A percentile compares a stretch with the other conserved stretches of the same genome.
Evolutionary conservation across 306 rosid species (phyloP).

Genomic region (Trichosanthes truncata): DNA sequence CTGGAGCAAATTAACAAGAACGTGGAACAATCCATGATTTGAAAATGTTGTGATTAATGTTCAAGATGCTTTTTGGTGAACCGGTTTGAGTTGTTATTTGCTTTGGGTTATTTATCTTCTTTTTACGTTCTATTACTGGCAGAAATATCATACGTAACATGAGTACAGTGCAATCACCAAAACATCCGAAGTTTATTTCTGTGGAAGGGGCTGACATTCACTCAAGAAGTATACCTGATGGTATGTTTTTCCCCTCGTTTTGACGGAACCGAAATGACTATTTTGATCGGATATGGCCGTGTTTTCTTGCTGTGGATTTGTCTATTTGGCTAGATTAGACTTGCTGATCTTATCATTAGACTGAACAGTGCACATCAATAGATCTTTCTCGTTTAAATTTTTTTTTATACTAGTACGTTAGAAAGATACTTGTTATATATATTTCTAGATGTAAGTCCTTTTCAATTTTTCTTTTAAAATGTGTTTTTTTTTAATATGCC

Average conservation of each 20-base stretch:
- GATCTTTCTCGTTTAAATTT: not conserved
- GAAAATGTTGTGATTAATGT: not conserved
- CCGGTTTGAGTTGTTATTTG: not conserved
- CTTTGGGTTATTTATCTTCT: not conserved
- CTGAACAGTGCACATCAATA: not conserved
- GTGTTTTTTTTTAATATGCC: no score
- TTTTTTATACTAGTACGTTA: not conserved
- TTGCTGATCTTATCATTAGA: not conserved
- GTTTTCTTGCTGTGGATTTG: not conserved
- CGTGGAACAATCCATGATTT: not conserved
- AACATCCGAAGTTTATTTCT: conserved; percentile 40
- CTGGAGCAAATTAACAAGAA: not conserved
- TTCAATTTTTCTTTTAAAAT: no score
- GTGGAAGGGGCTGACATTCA: conserved; percentile 39
- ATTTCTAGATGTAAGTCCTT: not conserved
- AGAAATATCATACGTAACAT: conserved; percentile 30
- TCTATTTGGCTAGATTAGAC: not conserved
- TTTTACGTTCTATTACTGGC: not conserved
- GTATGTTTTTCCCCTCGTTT: conserved; percentile 15
- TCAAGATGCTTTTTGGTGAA: not conserved
- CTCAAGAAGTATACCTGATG: conserved; percentile 44
- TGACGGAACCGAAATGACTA: not conserved
- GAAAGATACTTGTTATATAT: not conserved
- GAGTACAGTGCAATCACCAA: conserved; percentile 34
- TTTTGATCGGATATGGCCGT: not conserved